Evolutionary conservation across 1,284 basidiomycete species (phyloP).

Genomic region (Vanrija pseudolonga): DNA sequence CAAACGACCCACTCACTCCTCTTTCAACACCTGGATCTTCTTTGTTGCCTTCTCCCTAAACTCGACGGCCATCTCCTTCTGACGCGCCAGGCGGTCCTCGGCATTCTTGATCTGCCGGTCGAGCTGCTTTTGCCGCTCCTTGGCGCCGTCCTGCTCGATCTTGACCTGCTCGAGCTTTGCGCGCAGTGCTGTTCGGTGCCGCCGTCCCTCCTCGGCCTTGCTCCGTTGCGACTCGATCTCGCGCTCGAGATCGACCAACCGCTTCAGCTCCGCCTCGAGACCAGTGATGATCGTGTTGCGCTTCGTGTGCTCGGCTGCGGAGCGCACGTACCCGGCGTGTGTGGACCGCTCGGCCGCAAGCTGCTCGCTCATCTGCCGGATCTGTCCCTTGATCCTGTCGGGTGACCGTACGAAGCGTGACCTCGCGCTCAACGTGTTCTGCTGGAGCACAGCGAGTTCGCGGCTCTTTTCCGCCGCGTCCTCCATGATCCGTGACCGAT

Average conservation of each 20-base stretch:
- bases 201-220: slow-evolving; percentile 60
- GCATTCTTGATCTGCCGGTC: slow-evolving; percentile 70
- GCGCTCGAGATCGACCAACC: slow-evolving; percentile 41
- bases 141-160: slow-evolving; percentile 66
- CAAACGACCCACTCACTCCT: slow-evolving; percentile 59
- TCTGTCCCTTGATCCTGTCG: slow-evolving; percentile 74
- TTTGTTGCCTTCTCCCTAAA: slow-evolving; percentile 63
- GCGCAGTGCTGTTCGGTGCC: slow-evolving; percentile 61
- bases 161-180: slow-evolving; percentile 65
- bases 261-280: slow-evolving; percentile 61
- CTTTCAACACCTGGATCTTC: slow-evolving; percentile 66
- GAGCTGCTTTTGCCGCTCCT: slow-evolving; percentile 58
- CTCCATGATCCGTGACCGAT: slow-evolving; percentile 45
- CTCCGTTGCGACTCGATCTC: slow-evolving; percentile 64
- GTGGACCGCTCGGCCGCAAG: slow-evolving; percentile 59
- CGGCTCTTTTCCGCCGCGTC: slow-evolving; percentile 24
- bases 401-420: slow-evolving; percentile 79
- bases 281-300: slow-evolving; percentile 65
- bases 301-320: slow-evolving; percentile 68
- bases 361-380: slow-evolving; percentile 63
- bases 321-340: slow-evolving; percentile 61
- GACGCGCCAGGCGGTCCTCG: slow-evolving; percentile 67
- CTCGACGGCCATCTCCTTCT: slow-evolving; percentile 69
- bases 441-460: slow-evolving; percentile 21
- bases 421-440: slow-evolving; percentile 57